Conservation (phyloP, 305 asterid genomes). For the Fraxinus greggii region DNA sequence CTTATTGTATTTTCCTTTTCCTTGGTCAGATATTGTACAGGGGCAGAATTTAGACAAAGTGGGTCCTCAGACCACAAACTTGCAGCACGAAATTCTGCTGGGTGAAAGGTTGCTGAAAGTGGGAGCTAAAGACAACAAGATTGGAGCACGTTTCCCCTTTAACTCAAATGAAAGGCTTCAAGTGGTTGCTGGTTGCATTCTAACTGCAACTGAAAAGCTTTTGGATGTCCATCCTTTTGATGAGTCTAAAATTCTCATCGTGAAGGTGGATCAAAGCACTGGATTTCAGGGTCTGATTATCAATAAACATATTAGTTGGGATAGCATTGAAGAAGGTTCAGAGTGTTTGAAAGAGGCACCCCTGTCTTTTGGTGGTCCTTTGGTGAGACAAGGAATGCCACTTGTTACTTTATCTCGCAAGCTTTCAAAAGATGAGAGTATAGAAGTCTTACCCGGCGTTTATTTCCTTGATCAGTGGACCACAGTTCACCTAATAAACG, state of each 20-base stretch:
- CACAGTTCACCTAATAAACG: conserved; percentile 45
- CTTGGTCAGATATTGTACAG: conserved; percentile 42
- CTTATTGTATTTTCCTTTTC: conserved; percentile 18
- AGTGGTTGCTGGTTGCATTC: conserved; percentile 53
- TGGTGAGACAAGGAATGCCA: conserved; percentile 70
- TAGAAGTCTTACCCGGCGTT: conserved; percentile 51
- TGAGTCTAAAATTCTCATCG: conserved; percentile 65
- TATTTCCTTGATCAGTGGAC: conserved; percentile 61
- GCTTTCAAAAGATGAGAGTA: conserved; percentile 29
- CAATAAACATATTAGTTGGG: conserved; percentile 80
- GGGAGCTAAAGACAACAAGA: conserved; percentile 35
- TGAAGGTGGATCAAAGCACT: conserved; percentile 54
- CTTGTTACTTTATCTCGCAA: conserved; percentile 61
- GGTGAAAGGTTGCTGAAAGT: conserved; percentile 43
- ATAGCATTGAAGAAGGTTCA: conserved; percentile 53
- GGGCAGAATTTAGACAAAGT: conserved; percentile 32
- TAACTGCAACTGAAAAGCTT: conserved; percentile 77
- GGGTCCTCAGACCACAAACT: conserved; percentile 29
- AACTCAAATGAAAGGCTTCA: conserved; percentile 44
- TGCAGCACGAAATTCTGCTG: conserved; percentile 67
- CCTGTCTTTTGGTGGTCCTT: conserved; percentile 87
- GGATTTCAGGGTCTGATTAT: conserved; percentile 74
- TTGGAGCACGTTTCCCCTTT: conserved; percentile 36
- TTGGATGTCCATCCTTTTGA: conserved; percentile 62
- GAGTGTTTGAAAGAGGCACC: conserved; percentile 62